Evolutionary conservation across 176 grass and related monocot species (phyloP).

Genomic region (Aegilops speltoides): DNA sequence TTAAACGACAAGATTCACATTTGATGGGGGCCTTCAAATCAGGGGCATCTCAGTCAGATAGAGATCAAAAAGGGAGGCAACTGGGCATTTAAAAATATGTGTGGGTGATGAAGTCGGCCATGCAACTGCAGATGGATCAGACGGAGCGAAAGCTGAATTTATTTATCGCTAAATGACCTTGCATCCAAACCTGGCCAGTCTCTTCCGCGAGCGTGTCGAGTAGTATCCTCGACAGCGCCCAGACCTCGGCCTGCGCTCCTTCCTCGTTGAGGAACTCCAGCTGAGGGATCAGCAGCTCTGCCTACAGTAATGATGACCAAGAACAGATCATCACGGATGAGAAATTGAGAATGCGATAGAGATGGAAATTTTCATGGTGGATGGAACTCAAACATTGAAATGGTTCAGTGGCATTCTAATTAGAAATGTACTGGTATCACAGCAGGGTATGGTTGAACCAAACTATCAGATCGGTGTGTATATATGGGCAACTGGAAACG

Average conservation of each 20-base stretch:
- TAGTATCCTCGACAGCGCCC: conserved; percentile 84
- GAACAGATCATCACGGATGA: neutral
- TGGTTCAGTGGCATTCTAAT: neutral
- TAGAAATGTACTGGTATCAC: neutral
- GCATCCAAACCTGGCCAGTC: conserved; percentile 76
- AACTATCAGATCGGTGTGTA: neutral
- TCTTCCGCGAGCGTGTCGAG: conserved; percentile 74
- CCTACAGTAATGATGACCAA: conserved; percentile 43
- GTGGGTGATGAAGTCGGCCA: neutral
- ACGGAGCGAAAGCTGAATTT: neutral
- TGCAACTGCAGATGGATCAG: neutral
- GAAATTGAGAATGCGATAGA: too few relatives aligned
- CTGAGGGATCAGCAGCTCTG: conserved; percentile 88
- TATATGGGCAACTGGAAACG: neutral
- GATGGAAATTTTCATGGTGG: neutral
- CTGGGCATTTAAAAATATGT: neutral
- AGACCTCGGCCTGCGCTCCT: conserved; percentile 93
- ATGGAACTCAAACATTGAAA: neutral
- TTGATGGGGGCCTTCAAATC: neutral
- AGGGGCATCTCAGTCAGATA: neutral
- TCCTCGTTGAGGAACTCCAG: conserved; percentile 90
- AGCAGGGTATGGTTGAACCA: neutral
- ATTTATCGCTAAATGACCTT: conserved; percentile 43
- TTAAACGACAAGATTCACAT: neutral
- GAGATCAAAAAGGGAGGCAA: neutral